A percentile compares a stretch with the other conserved stretches of the same genome.
Conservation (phyloP, 495 filamentous ascomycete genomes). For the Podospora conica region DNA sequence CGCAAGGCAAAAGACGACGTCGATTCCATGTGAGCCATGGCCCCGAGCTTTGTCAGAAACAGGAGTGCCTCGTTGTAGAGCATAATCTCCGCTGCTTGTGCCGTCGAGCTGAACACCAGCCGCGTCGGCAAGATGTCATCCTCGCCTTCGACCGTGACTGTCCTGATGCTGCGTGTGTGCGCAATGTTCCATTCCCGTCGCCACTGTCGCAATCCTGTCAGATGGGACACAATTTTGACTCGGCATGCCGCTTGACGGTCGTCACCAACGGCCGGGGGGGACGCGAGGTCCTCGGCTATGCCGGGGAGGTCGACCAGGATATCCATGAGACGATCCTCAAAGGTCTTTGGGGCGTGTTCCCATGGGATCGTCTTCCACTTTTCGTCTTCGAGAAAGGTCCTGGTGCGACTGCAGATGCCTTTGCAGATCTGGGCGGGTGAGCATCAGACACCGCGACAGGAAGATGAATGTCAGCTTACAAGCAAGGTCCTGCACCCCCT, state of each 20-base stretch:
- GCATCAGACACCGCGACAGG: background rate
- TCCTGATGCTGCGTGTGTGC: background rate
- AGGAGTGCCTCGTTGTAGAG: background rate
- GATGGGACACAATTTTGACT: background rate
- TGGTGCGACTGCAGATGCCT: background rate
- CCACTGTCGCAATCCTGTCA: background rate
- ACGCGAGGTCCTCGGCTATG: background rate
- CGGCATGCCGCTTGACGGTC: background rate
- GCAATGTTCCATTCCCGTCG: background rate
- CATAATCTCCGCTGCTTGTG: background rate
- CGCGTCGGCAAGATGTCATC: background rate
- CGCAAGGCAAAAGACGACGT: background rate
- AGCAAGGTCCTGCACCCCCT: background rate
- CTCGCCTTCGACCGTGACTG: background rate
- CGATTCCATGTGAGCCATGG: background rate
- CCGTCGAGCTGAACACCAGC: background rate
- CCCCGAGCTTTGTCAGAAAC: background rate
- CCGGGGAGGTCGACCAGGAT: slow-evolving; percentile 9
- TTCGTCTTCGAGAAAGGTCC: slow-evolving; percentile 2
- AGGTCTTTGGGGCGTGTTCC: slow-evolving; percentile 1
- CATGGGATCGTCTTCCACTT: slow-evolving; percentile 9
- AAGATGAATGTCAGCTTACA: background rate
- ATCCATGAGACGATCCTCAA: slow-evolving; percentile 13
- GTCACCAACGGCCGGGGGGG: background rate
- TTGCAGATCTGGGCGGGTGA: background rate